A percentile compares a stretch with the other conserved stretches of the same genome.
phyloP scores from a whole-genome alignment of 2,329 filamentous ascomycete genomes.

The Didymellaceae sp. region DNA sequence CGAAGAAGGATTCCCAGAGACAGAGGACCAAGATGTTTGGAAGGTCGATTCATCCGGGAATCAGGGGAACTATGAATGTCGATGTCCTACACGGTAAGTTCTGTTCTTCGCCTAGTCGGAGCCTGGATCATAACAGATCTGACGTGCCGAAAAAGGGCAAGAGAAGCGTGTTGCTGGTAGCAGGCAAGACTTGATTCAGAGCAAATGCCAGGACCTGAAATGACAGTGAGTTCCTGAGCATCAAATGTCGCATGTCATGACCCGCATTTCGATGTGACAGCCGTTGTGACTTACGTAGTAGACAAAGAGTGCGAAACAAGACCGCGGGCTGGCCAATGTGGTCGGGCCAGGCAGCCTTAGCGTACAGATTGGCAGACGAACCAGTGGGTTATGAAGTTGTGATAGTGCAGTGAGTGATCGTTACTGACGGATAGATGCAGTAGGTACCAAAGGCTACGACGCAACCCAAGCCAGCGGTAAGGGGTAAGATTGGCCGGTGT shows the following conservation, averaged over 20 bases:
- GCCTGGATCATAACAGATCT: slow-evolving; percentile 38
- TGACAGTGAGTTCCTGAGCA: slow-evolving; percentile 42
- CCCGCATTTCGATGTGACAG: slow-evolving; percentile 42
- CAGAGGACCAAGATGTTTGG: slow-evolving; percentile 42
- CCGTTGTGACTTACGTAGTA: slow-evolving; percentile 44
- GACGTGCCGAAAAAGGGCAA: slow-evolving; percentile 41
- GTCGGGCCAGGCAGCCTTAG: slow-evolving; percentile 38
- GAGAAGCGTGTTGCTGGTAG: slow-evolving; percentile 32
- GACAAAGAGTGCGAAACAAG: slow-evolving; percentile 47
- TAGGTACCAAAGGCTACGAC: slow-evolving; percentile 24
- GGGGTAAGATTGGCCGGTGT: slow-evolving; percentile 35
- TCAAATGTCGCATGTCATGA: slow-evolving; percentile 41
- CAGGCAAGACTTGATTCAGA: slow-evolving; percentile 44
- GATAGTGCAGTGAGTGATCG: slow-evolving; percentile 36
- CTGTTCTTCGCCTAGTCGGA: slow-evolving; percentile 34
- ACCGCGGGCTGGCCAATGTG: slow-evolving; percentile 34
- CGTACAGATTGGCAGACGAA: slow-evolving; percentile 29
- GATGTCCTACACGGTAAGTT: slow-evolving; percentile 37
- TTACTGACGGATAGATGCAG: slow-evolving; percentile 31
- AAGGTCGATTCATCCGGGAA: slow-evolving; percentile 48
- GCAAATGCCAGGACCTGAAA: slow-evolving; percentile 45
- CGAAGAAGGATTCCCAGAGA: slow-evolving; percentile 39
- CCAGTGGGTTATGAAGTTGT: slow-evolving; percentile 35
- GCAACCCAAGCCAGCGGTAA: slow-evolving; percentile 35
- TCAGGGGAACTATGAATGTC: slow-evolving; percentile 45